Evolutionary conservation across 1,284 basidiomycete species (phyloP), one percentile per base, ranked within the genome.

Genomic region (Afroboletus lepidellus): DNA sequence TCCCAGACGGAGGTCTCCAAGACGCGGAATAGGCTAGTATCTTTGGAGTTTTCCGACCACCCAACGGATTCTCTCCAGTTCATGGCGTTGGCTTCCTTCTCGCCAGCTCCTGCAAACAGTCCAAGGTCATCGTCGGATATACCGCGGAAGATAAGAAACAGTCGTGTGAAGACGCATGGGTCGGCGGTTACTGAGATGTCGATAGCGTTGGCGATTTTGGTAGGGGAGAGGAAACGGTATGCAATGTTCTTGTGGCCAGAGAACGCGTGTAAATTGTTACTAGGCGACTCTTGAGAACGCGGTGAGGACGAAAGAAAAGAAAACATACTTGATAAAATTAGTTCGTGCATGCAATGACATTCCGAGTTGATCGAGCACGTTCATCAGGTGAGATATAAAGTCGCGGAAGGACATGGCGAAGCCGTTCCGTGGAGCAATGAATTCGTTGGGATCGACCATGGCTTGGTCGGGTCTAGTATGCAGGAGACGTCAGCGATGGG

Each of bases 71-170:
- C 85, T 51, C 87, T 74, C 89, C 90, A 92, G 69, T 91, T 89
- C 58, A 78, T 77, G 16, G 74, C 70, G 56, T 87, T 86, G 21
- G 88, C 90, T 66, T 91, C 90, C 70, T 91, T 92, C 71, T 90
- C 90, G 8, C 89, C 87, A 3, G 87, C 82, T n/a, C 79, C 83
- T 5, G 80, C 79, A 64, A 90, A 91, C 27, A 80, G 66, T 21
- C 77, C 78, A 54, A 88, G 72, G 54, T 92, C 89, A 49, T 91
- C 89, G 57, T 92, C 89, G n/a, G 77, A 77, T 23, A 92, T 69
- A 0, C 89, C 90, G 29, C 88, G 83, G 72, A 84, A 91, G 68
- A 92, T 88, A 50, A 92, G 77, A 75, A 92, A 92, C 24, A 92
- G 71, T 21, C 89, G 83, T n/a, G 86, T 91, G 69, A 90, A 91